Evolutionary conservation across 345 rosid species (phyloP), one percentile per base, ranked within the genome.

Genomic region (Streptanthus diversifolius): DNA sequence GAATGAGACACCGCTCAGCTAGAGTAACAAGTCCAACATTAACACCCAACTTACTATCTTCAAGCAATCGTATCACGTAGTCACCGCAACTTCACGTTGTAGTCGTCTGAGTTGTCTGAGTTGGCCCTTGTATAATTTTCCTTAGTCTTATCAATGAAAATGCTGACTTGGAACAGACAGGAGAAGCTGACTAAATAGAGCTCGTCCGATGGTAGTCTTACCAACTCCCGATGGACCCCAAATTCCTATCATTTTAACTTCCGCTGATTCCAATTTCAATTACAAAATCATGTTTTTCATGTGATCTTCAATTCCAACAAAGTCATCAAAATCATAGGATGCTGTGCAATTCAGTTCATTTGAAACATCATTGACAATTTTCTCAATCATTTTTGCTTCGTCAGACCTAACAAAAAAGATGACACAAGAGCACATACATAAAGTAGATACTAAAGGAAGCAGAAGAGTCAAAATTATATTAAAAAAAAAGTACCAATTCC

Each of bases 151-250:
- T 56, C 62, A 56, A 56, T 56, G 13, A 56, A 56, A 32, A 56
- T 33, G 14, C 62, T 56, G 1, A 2, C 4, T 33, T 9, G 41
- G 25, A 56, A 56, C 62, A 1, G 62, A 56, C 62, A 56, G 1
- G 62, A 56, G 62, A 45, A 45, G 41, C 17, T 56, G 62, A 33
- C 25, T 33, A 32, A 32, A 56, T 8, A 56, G 62, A 56, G 62
- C 41, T 32, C 62, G 40, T 32, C 61, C 61, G 1, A 56, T 11
- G 40, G 41, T 56, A 56, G 61, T 56, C 61, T 56, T 56, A 8
- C 61, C 61, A 32, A 56, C 24, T 32, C 61, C 61, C 32, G 61
- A 56, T 56, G 41, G 61, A 32, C 61, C 41, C 61, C 61, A 56
- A 56, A 56, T 56, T n/a, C 61, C 61, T 8, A 56, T 8, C 61